Evolutionary conservation across 2,329 filamentous ascomycete species (phyloP), one percentile per base, ranked within the genome.

Genomic region (Orbilia brochopaga): DNA sequence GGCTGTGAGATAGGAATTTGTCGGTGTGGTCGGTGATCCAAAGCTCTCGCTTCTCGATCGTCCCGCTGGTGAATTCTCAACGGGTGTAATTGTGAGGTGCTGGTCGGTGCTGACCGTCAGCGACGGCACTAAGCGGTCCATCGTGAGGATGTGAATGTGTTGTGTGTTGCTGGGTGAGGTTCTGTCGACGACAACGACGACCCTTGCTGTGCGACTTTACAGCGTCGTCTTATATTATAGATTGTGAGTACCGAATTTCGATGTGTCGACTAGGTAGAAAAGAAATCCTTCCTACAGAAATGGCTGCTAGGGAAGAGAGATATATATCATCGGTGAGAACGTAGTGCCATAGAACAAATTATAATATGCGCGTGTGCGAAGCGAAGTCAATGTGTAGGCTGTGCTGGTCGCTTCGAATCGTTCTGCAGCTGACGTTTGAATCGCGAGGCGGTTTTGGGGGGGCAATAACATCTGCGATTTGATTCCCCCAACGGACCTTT

Each of bases 41-140:
- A 72, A 60, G 21, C 67, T 72, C 42, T 72, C 67, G 24, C 67
- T 72, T 46, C 67, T 65, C n/a, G 67, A 72, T 24, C 67, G 55
- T 4, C 60, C 59, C 6, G 48, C 46, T 21, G 60, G 55, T 56
- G 60, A 64, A 52, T 40, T 37, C 17, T 60, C 42, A 13, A 37
- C 48, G 1, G 66, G 60, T 24, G 66, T 52, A 52, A 72, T 57
- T 56, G 67, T 65, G 44, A 72, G 60, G 56, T 72, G 60, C 52
- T 72, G 67, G 60, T 72, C 60, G 17, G 67, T 72, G 56, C 60
- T 72, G 21, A 72, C 67, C 50, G 67, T 72, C 51, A 72, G 57
- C 19, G 67, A 72, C 50, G 67, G 67, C 24, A 72, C 67, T 19
- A 19, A 4, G 7, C 27, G 52, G 44, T 72, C 50, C 46, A 23